These are phyloP conservation scores for Zygotorulaspora sp. DNA, from an alignment of 805 yeast species.

Conservation along the genomic window DNA sequence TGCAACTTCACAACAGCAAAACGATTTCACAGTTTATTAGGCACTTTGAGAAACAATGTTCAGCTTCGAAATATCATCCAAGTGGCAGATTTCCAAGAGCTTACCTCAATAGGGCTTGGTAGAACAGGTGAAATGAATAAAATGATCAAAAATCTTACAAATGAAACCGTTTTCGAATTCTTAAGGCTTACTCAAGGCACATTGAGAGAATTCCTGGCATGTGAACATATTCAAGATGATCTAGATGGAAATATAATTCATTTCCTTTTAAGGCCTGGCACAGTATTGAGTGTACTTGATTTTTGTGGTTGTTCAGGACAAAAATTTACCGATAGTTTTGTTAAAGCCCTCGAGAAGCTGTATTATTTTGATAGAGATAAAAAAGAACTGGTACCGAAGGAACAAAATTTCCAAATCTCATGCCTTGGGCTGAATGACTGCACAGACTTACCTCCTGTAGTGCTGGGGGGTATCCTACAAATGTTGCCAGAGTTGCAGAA, in stretches of 20 bases:
- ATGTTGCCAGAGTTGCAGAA: constrained; percentile 61
- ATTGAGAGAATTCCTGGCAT: constrained; percentile 71
- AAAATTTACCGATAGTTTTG: constrained; percentile 56
- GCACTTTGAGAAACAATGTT: constrained; percentile 44
- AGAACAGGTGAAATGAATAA: constrained; percentile 85
- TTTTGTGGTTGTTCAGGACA: constrained; percentile 83
- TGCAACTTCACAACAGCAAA: constrained; percentile 76
- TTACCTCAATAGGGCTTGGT: constrained; percentile 86
- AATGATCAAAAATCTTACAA: constrained; percentile 86
- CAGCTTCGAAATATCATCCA: constrained; percentile 55
- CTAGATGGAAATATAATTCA: constrained; percentile 47
- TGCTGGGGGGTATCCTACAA: constrained; percentile 41
- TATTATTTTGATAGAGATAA: constrained; percentile 19
- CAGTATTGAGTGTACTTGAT: constrained; percentile 62
- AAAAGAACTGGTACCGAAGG: constrained; percentile 18
- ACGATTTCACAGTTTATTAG: constrained; percentile 66
- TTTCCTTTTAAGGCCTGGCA: constrained; percentile 30
- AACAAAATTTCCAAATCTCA: constrained; percentile 30
- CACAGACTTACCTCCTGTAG: constrained; percentile 61
- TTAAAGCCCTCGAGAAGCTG: constrained; percentile 30
- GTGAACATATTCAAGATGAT: constrained; percentile 83
- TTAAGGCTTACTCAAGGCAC: constrained; percentile 56
- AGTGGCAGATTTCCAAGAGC: constrained; percentile 79
- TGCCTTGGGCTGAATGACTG: constrained; percentile 82
- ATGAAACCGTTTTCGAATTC: constrained; percentile 61